Evolutionary conservation across 139 green algal species (phyloP).

Genomic region (Tetraselmis striata): DNA sequence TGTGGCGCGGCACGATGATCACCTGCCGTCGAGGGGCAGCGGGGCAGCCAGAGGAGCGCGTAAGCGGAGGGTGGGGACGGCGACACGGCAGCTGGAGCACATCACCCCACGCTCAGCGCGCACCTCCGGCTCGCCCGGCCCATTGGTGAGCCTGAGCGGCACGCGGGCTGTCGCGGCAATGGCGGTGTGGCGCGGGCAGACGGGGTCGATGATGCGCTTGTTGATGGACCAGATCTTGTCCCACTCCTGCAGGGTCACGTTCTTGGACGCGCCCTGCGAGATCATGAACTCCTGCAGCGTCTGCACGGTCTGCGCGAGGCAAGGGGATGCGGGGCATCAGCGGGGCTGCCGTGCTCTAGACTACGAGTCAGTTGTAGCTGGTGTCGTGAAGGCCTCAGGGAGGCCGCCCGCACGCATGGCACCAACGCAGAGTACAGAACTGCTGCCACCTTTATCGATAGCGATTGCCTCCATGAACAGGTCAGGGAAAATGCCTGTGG

Average conservation of each 20-base stretch:
- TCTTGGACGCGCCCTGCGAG: conserved; percentile 85
- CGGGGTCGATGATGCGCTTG: conserved; percentile 73
- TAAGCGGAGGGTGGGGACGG: too few relatives aligned
- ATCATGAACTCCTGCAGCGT: conserved; percentile 95
- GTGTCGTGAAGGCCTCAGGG: too few relatives aligned
- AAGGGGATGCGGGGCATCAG: not conserved
- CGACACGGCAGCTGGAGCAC: too few relatives aligned
- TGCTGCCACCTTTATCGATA: too few relatives aligned
- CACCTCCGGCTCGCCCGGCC: conserved; percentile 46
- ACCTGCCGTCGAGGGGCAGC: conserved; percentile 6
- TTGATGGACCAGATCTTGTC: conserved; percentile 99
- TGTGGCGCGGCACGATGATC: conserved; percentile 68
- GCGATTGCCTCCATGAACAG: too few relatives aligned
- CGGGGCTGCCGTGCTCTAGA: too few relatives aligned
- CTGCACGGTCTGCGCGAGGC: conserved; percentile 32
- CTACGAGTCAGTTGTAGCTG: too few relatives aligned
- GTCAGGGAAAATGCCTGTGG: too few relatives aligned
- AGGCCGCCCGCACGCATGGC: too few relatives aligned
- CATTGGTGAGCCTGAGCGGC: conserved; percentile 51
- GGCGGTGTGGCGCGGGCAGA: conserved; percentile 79
- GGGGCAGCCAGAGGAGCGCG: too few relatives aligned
- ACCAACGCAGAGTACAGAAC: too few relatives aligned
- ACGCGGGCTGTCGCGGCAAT: conserved; percentile 59
- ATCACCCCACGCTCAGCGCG: not conserved
- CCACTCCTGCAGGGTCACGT: conserved; percentile 89